A percentile compares a stretch with the other conserved stretches of the same genome.
These are phyloP conservation scores for Amaranthus palmeri DNA, from an alignment of 148 eudicot genomes.

Conservation along the genomic window DNA sequence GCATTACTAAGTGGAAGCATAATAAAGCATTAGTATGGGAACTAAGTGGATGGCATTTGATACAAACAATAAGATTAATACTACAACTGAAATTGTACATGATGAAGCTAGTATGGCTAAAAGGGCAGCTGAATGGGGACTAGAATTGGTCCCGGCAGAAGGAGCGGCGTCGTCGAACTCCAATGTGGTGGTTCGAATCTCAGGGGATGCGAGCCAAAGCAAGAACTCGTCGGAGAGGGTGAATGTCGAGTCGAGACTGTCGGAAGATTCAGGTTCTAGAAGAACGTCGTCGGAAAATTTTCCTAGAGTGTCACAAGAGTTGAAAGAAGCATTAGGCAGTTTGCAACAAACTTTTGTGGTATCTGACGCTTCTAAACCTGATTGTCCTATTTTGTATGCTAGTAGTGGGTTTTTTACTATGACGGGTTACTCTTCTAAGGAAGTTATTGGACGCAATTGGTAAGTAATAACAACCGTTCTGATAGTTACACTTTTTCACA, in stretches of 20 bases:
- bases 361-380: slow-evolving; percentile 92
- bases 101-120: slow-evolving; percentile 36
- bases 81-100: slow-evolving; percentile 2
- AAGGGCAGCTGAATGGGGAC: slow-evolving; percentile 69
- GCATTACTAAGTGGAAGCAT: slow-evolving; percentile 28
- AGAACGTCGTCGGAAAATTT: slow-evolving; percentile 15
- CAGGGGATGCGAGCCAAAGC: slow-evolving; percentile 30
- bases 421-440: slow-evolving; percentile 88
- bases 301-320: slow-evolving; percentile 80
- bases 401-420: slow-evolving; percentile 89
- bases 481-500: no score
- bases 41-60: slow-evolving; percentile 51
- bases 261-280: slow-evolving; percentile 39
- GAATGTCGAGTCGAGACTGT: slow-evolving; percentile 29
- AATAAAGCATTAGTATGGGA: slow-evolving; percentile 27
- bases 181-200: slow-evolving; percentile 19
- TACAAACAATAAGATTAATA: slow-evolving; percentile 2
- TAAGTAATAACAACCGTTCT: slow-evolving; percentile 21
- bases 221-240: slow-evolving; percentile 35
- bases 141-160: slow-evolving; percentile 26
- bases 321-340: slow-evolving; percentile 77
- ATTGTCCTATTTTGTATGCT: slow-evolving; percentile 84
- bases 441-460: slow-evolving; percentile 89
- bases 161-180: slow-evolving; percentile 13
- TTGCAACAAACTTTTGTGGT: slow-evolving; percentile 95